phyloP scores from a whole-genome alignment of 1,284 basidiomycete genomes.

The Cryptococcus sp. region DNA sequence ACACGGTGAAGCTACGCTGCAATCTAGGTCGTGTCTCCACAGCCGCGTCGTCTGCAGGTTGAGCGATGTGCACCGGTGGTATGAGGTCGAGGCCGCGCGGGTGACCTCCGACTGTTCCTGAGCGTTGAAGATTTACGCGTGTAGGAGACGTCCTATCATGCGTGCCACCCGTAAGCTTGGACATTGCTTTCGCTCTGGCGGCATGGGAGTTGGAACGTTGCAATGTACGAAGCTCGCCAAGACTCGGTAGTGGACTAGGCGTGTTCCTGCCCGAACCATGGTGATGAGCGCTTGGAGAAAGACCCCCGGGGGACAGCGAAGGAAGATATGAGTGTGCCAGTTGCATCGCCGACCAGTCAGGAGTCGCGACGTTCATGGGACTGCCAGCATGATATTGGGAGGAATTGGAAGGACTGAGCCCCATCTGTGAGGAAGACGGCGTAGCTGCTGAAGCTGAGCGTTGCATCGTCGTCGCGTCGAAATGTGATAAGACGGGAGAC shows the following conservation, averaged over 20 bases:
- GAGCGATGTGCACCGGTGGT: not conserved
- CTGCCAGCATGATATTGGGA: not conserved
- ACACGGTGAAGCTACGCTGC: conserved; percentile 51
- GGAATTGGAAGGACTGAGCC: not conserved
- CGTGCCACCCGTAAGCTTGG: conserved; percentile 49
- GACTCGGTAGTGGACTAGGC: conserved; percentile 46
- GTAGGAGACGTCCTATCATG: conserved; percentile 30
- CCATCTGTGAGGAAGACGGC: conserved; percentile 36
- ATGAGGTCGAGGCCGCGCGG: not conserved
- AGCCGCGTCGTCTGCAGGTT: conserved; percentile 10
- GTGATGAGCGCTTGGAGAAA: conserved; percentile 18
- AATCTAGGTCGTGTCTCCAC: conserved; percentile 41
- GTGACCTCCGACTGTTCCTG: conserved; percentile 40
- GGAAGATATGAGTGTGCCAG: conserved; percentile 44
- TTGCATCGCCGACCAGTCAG: conserved; percentile 46
- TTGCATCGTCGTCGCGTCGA: conserved; percentile 32
- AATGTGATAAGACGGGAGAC: conserved; percentile 26
- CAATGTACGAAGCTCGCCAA: conserved; percentile 46
- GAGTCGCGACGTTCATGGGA: conserved; percentile 20
- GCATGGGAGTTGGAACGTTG: conserved; percentile 52
- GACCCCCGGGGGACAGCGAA: conserved; percentile 36
- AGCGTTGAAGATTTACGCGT: conserved; percentile 28
- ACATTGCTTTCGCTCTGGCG: conserved; percentile 50
- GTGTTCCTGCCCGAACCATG: conserved; percentile 31
- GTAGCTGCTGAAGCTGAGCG: conserved; percentile 35